Base-by-base conservation (phyloP, 2,329 filamentous ascomycete species). In the Xylaria polymorpha region DNA sequence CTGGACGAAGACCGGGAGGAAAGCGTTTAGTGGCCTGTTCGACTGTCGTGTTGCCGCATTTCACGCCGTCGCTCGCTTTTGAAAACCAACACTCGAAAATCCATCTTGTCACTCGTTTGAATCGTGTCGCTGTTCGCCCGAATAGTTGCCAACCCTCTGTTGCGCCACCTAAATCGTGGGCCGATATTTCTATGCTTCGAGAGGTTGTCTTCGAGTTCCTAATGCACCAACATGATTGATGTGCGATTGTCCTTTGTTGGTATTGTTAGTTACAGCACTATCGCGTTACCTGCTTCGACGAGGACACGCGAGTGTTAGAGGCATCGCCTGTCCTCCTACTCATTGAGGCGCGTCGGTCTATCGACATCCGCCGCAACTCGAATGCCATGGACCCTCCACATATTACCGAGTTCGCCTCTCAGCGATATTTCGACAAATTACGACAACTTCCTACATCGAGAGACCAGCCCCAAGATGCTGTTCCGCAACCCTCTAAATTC, bases 391-490 rank as follows among this genome's bases (percentile, higher is more conserved):
- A 90, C 72, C 87, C 86, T 75, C 83, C 85, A 74, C 88, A 90
- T 72, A 84, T 89, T 70, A 90, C 88, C 69, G 89, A 91, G 78
- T 91, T 91, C 80, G 89, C 88, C 70, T 91, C 89, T 53, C 83
- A 87, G 79, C 86, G 86, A 72, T 91, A 89, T 76, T 88, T 90
- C 72, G 85, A 85, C 64, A 91, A 91, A 80, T 79, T 90, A 69
- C 84, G 82, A 66, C 86, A 88, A 79, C 84, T 82, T 74, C 86
- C 80, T 77, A 84, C 83, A 76, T 81, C 85, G 37, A 83, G 80
- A 72, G 81, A 80, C 20, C 83, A 84, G 72, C 77, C 80, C 71
- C 81, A 82, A 65, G 76, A 80, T 72, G 70, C 69, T 41, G 64
- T 73, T 66, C 20, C 72, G 37, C 68, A 79, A 48, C 81, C 76